Percentiles rank a stretch among this genome's conserved stretches.
Conservation (phyloP, 345 rosid genomes). For the Xanthoceras sorbifolium region DNA sequence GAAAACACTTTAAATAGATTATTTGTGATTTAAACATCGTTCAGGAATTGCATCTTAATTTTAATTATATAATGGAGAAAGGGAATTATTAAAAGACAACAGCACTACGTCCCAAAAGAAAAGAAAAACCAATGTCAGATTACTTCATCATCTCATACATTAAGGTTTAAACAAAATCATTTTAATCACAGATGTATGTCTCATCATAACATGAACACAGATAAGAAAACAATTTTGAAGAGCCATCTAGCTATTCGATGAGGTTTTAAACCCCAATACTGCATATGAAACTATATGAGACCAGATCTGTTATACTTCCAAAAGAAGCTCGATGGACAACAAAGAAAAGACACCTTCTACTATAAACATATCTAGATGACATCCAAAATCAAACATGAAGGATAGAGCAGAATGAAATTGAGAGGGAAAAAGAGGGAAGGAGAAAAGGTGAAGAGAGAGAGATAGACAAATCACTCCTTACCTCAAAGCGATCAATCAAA, state of each 20-base stretch:
- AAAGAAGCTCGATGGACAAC: not conserved
- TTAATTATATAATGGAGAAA: not conserved
- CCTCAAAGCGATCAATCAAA: constrained; percentile 98
- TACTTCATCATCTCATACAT: not conserved
- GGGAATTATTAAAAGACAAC: not conserved
- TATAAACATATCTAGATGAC: not conserved
- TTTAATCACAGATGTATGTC: not conserved
- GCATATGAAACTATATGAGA: not conserved
- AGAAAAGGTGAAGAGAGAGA: not conserved
- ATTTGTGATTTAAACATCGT: not conserved
- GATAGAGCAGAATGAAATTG: not conserved
- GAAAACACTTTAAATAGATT: not conserved
- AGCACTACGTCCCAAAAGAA: not conserved
- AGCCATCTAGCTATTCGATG: not conserved
- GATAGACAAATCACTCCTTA: constrained; percentile 37
- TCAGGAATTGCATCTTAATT: not conserved
- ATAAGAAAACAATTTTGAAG: not conserved
- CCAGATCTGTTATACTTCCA: not conserved
- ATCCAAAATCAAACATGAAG: not conserved
- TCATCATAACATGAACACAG: not conserved
- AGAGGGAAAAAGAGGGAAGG: not conserved
- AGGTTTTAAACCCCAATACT: not conserved
- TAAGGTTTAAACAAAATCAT: not conserved
- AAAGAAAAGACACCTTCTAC: not conserved
- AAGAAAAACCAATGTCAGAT: not conserved